Percentiles rank a stretch among this genome's conserved stretches.
Evolutionary conservation across 2,329 filamentous ascomycete genomes (phyloP).

Genomic region (Pyrenophora tritici-repentis): DNA sequence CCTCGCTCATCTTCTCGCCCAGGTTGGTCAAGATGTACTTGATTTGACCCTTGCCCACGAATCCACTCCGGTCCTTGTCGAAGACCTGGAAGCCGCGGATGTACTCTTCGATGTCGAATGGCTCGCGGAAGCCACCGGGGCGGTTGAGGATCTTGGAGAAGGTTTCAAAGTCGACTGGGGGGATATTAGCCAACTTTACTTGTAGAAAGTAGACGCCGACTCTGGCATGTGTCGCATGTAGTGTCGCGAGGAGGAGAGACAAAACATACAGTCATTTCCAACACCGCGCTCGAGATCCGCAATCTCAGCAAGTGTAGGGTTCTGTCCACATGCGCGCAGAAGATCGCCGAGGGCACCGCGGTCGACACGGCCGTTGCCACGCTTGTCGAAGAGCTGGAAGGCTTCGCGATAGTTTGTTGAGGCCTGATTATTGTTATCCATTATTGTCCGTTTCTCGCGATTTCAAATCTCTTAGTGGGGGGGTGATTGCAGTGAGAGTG

Average conservation of each 20-base stretch:
- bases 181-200: conserved; percentile 3
- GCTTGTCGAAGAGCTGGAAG: conserved; percentile 99
- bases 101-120: conserved; percentile 97
- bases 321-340: conserved; percentile 95
- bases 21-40: conserved; percentile 98
- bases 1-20: conserved; percentile 99
- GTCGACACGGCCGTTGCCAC: conserved; percentile 89
- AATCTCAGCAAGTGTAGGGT: conserved; percentile 93
- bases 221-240: background rate
- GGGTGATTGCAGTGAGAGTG: background rate
- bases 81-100: conserved; percentile 99
- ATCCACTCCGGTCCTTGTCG: conserved; percentile 98
- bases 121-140: conserved; percentile 96
- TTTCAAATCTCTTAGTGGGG: conserved; percentile 9
- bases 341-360: conserved; percentile 89
- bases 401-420: conserved; percentile 99
- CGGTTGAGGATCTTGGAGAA: conserved; percentile 97
- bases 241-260: background rate
- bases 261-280: conserved; percentile 82
- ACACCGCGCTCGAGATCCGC: conserved; percentile 87
- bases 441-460: conserved; percentile 25
- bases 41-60: conserved; percentile 95
- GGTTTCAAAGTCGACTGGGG: conserved; percentile 91
- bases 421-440: conserved; percentile 57
- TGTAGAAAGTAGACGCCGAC: background rate